A percentile compares a stretch with the other conserved stretches of the same genome.
Conservation (phyloP, 352 stramenopile genomes). For the Globisporangium spinosum region DNA sequence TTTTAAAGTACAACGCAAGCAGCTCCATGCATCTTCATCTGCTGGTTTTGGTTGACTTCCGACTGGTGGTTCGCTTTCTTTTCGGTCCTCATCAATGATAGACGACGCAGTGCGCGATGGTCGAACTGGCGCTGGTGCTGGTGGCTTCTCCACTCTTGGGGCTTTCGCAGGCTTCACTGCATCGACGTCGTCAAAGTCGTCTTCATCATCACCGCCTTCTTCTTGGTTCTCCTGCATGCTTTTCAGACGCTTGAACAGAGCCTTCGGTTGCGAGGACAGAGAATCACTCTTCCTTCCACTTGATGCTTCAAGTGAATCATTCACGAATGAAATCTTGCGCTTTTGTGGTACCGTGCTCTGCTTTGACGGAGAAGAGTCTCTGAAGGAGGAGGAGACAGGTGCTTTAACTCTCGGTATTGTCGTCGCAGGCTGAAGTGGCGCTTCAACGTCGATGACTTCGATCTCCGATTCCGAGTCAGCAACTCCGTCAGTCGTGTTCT, state of each 20-base stretch:
- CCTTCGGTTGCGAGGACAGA: constrained; percentile 15
- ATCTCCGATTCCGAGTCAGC: constrained; percentile 13
- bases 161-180: neutral
- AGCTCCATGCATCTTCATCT: constrained; percentile 50
- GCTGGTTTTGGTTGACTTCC: constrained; percentile 11
- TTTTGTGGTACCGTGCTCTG: constrained; percentile 3
- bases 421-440: neutral
- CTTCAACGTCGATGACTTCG: constrained; percentile 15
- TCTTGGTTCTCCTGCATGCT: constrained; percentile 22
- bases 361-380: neutral
- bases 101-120: neutral
- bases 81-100: constrained; percentile 41
- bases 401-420: neutral
- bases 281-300: neutral
- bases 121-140: neutral
- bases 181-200: constrained; percentile 20
- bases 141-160: neutral
- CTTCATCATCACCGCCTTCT: constrained; percentile 19
- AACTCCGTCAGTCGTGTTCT: constrained; percentile 21
- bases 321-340: constrained; percentile 17
- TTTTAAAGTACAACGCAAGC: constrained; percentile 71
- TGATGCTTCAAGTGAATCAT: neutral
- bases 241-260: constrained; percentile 25
- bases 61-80: constrained; percentile 33
- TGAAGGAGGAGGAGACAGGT: neutral